phyloP scores from a whole-genome alignment of 768 basidiomycete species.

The Pleurotus eryngii region DNA sequence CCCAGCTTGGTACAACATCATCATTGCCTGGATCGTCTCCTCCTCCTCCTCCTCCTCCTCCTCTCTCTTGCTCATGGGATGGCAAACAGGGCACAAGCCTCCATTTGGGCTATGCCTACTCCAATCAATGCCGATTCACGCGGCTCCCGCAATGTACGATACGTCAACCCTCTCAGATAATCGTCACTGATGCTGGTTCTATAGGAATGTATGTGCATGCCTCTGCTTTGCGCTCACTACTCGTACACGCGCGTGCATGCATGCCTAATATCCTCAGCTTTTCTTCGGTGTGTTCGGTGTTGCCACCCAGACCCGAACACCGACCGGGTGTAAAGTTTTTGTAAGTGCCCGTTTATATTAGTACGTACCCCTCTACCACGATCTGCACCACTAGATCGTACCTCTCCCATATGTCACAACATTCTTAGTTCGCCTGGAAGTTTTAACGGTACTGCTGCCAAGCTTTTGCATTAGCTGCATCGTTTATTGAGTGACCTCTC shows the following conservation, averaged over 20 bases:
- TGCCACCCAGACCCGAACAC: neutral
- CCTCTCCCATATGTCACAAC: constrained; percentile 8
- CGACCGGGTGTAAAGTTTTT: constrained; percentile 1
- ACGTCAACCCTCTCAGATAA: neutral
- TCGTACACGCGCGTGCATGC: neutral
- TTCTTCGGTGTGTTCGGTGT: constrained; percentile 2
- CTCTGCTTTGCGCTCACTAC: constrained; percentile 11
- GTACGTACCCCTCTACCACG: neutral
- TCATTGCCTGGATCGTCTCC: constrained; percentile 19
- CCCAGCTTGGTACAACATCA: constrained; percentile 19
- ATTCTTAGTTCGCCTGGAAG: constrained; percentile 1
- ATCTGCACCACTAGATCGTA: constrained; percentile 5
- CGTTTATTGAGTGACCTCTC: too few relatives aligned
- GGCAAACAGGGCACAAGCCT: constrained; percentile 17
- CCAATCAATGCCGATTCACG: constrained; percentile 22
- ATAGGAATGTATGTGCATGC: constrained; percentile 10
- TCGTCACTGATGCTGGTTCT: neutral
- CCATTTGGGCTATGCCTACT: constrained; percentile 20
- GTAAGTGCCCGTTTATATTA: neutral
- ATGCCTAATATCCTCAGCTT: neutral
- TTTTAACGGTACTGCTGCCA: constrained; percentile 7
- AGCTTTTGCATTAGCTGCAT: too few relatives aligned
- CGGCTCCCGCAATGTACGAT: constrained; percentile 19
- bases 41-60: constrained; percentile 20
- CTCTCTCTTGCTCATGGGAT: constrained; percentile 19